Evolutionary conservation across 2,329 filamentous ascomycete species (phyloP).

Genomic region (Penicillium janthinellum): DNA sequence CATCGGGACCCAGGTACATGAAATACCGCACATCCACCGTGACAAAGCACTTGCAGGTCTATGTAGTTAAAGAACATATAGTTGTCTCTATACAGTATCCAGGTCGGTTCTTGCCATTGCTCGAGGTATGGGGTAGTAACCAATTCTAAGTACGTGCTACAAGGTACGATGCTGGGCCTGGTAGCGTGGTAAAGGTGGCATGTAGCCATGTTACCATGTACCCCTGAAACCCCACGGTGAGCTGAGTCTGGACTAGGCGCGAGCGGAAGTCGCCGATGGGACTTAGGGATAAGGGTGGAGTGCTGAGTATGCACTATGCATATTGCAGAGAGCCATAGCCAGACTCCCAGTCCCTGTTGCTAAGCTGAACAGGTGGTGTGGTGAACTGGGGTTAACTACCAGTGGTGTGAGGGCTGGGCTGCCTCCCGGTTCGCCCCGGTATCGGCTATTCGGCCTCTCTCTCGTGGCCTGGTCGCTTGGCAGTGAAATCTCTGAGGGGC

Average conservation of each 20-base stretch:
- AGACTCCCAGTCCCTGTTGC: neutral
- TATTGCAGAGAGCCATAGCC: too few relatives aligned
- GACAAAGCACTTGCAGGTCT: neutral
- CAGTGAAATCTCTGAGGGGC: neutral
- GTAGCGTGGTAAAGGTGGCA: neutral
- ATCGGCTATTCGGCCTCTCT: conserved; percentile 19
- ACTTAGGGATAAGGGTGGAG: neutral
- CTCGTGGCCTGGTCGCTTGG: neutral
- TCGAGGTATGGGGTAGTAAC: neutral
- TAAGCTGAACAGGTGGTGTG: neutral
- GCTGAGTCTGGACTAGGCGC: conserved; percentile 14
- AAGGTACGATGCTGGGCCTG: neutral
- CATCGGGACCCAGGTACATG: neutral
- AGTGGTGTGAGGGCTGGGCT: neutral
- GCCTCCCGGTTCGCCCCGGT: conserved; percentile 11
- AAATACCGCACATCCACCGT: neutral
- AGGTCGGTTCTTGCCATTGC: neutral
- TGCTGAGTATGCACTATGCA: neutral
- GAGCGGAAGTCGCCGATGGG: conserved; percentile 12
- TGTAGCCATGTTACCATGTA: neutral
- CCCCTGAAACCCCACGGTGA: conserved; percentile 24
- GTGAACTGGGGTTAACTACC: neutral
- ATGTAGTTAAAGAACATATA: neutral
- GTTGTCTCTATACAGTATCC: neutral
- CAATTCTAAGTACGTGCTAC: neutral